Percentiles rank a stretch among this genome's conserved stretches.
These are phyloP conservation scores for Conticribra weissflogii DNA, from an alignment of 108 stramenopile genomes.

Conservation along the genomic window DNA sequence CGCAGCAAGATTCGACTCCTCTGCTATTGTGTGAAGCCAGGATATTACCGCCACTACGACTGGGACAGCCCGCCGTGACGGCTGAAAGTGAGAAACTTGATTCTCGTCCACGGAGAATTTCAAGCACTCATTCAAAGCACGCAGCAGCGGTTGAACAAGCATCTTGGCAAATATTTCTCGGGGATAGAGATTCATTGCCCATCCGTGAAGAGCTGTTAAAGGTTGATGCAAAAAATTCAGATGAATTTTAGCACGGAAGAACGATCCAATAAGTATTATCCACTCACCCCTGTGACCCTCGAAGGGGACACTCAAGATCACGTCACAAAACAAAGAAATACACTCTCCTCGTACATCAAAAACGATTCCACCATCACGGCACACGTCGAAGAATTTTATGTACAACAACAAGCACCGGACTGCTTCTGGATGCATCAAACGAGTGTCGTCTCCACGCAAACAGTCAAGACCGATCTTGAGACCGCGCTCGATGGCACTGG, in stretches of 20 bases:
- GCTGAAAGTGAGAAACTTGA: slow-evolving; percentile 41
- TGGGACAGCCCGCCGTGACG: slow-evolving; percentile 53
- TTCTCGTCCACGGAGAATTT: slow-evolving; percentile 46
- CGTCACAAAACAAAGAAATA: slow-evolving; percentile 43
- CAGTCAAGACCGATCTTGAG: slow-evolving; percentile 62
- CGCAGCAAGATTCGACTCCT: slow-evolving; percentile 45
- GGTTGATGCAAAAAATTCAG: no score
- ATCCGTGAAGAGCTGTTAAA: slow-evolving; percentile 70
- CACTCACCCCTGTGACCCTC: slow-evolving; percentile 46
- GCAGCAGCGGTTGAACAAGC: slow-evolving; percentile 65
- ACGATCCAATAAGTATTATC: no score
- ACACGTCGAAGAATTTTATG: slow-evolving; percentile 62
- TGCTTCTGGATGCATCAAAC: slow-evolving; percentile 68
- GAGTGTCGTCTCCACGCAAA: slow-evolving; percentile 38
- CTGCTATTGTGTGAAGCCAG: slow-evolving; percentile 65
- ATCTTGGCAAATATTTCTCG: slow-evolving; percentile 57
- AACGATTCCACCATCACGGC: slow-evolving; percentile 20
- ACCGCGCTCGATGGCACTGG: slow-evolving; percentile 61
- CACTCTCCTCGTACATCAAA: slow-evolving; percentile 39
- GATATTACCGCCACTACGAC: slow-evolving; percentile 64
- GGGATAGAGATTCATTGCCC: slow-evolving; percentile 55
- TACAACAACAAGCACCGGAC: slow-evolving; percentile 71
- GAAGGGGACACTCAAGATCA: slow-evolving; percentile 36
- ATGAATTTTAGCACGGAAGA: no score
- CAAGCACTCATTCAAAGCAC: slow-evolving; percentile 53